Evolutionary conservation across 768 basidiomycete genomes (phyloP), one percentile per base, ranked within the genome.

Genomic region (Roridomyces roridus): DNA sequence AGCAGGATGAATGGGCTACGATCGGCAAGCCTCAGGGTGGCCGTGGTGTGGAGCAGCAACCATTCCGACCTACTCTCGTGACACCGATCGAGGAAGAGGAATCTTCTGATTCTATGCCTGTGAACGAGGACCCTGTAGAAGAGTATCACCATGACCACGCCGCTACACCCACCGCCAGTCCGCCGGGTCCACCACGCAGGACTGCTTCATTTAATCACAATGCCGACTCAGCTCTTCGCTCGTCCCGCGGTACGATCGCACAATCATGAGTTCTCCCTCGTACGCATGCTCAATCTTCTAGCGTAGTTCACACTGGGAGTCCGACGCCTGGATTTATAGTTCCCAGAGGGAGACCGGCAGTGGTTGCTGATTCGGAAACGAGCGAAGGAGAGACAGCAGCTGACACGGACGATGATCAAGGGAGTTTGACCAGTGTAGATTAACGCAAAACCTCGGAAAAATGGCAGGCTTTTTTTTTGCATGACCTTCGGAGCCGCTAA

Each of bases 341-440:
- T 21, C 49, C 57, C 46, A 36, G 48, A 46, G 17, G 48, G 31
- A 52, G 11, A 18, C 36, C 17, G 25, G 46, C 44, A 44, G 36
- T 24, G 24, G 12, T 23, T 35, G 44, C 36, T 31, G 69, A 66
- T 25, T 10, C 31, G 15, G 68, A 74, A n/a, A 68, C 66, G 31
- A 68, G 70, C 41, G 79, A 80, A 55, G 76, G 69, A 44, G 72
- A 71, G 44, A 68, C 64, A 5, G 80, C 74, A 47, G 75, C 78
- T 34, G 78, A 72, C 46, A 76, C 73, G 35, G 75, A 78, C 45
- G 75, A 72, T 10, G 80, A 80, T 49, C 70, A 72, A 34, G 76
- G 75, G 45, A 84, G 82, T 68, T 73, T 84, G 53, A 83, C 82
- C 14, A 83, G 82, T 61, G 78, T 84, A 39, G 78, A 82, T 59